Percentiles rank a stretch among this genome's conserved stretches.
Evolutionary conservation across 192 early-diverging fungal species (phyloP).

Genomic region (Gaertneriomyces sp.): DNA sequence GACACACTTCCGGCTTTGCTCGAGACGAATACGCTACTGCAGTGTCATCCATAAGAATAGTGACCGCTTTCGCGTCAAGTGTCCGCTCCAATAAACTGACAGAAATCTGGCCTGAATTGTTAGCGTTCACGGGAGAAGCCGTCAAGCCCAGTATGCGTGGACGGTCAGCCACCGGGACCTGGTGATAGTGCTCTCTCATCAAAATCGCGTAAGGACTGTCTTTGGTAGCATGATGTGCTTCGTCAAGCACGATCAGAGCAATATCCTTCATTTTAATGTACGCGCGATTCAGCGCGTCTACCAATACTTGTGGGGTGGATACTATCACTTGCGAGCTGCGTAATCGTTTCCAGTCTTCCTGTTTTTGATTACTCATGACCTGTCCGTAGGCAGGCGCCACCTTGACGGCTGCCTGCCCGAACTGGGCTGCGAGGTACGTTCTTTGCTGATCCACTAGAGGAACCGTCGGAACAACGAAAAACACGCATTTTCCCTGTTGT

Average conservation of each 20-base stretch:
- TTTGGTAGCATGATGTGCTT: slow-evolving; percentile 84
- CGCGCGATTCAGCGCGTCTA: slow-evolving; percentile 71
- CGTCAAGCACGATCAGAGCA: slow-evolving; percentile 89
- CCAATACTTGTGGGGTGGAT: slow-evolving; percentile 82
- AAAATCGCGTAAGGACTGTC: slow-evolving; percentile 72
- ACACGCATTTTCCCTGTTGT: slow-evolving; percentile 21
- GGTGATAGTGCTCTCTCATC: slow-evolving; percentile 78
- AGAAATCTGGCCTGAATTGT: slow-evolving; percentile 25
- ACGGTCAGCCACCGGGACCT: slow-evolving; percentile 37
- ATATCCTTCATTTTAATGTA: slow-evolving; percentile 65
- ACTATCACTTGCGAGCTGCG: slow-evolving; percentile 72
- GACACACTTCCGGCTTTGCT: slow-evolving; percentile 31
- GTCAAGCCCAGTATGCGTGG: slow-evolving; percentile 93
- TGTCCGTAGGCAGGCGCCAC: slow-evolving; percentile 68
- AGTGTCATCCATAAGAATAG: slow-evolving; percentile 17
- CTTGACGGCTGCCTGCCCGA: slow-evolving; percentile 34
- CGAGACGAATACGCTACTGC: slow-evolving; percentile 22
- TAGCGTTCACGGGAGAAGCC: slow-evolving; percentile 71
- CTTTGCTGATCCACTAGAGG: slow-evolving; percentile 85
- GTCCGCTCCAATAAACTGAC: slow-evolving; percentile 42
- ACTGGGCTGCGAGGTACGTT: slow-evolving; percentile 68
- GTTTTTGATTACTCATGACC: slow-evolving; percentile 50
- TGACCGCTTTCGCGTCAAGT: slow-evolving; percentile 35
- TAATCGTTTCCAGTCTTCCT: slow-evolving; percentile 8
- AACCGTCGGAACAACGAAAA: slow-evolving; percentile 84